phyloP scores from a whole-genome alignment of 164 flowering plant genomes.

The grape (Vitis vinifera) region DNA sequence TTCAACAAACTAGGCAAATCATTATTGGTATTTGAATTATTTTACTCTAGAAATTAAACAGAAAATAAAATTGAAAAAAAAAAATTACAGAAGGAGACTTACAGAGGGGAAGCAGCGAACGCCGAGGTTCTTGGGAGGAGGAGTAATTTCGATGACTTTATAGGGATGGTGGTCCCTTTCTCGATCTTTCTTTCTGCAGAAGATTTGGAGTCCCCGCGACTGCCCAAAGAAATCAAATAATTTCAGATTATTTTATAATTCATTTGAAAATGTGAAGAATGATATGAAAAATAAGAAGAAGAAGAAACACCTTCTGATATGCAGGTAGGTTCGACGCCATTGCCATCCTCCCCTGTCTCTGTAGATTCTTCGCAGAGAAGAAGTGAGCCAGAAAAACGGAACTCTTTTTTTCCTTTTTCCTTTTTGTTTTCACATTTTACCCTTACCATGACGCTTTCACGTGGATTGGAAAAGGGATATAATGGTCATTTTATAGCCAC shows the following conservation, averaged over 20 bases:
- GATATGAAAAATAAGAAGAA: background rate
- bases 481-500: too few species aligned
- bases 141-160: constrained; percentile 84
- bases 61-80: background rate
- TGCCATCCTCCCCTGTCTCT: constrained; percentile 26
- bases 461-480: too few species aligned
- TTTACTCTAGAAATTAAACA: background rate
- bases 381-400: background rate
- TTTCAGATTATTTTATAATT: background rate
- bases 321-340: constrained; percentile 29
- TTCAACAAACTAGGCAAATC: too few species aligned
- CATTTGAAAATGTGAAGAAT: background rate
- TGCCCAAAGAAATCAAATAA: constrained; percentile 8
- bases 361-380: background rate
- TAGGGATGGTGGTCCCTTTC: constrained; percentile 54
- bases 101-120: constrained; percentile 83
- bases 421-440: background rate
- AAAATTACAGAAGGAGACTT: constrained; percentile 12
- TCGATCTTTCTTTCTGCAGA: constrained; percentile 63
- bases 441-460: background rate
- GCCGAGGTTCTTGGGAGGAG: constrained; percentile 89
- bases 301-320: constrained; percentile 25
- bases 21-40: too few species aligned
- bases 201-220: constrained; percentile 36
- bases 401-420: background rate